Conservation (phyloP, 1,284 basidiomycete genomes). For the Cutaneotrichosporon daszewskae region DNA sequence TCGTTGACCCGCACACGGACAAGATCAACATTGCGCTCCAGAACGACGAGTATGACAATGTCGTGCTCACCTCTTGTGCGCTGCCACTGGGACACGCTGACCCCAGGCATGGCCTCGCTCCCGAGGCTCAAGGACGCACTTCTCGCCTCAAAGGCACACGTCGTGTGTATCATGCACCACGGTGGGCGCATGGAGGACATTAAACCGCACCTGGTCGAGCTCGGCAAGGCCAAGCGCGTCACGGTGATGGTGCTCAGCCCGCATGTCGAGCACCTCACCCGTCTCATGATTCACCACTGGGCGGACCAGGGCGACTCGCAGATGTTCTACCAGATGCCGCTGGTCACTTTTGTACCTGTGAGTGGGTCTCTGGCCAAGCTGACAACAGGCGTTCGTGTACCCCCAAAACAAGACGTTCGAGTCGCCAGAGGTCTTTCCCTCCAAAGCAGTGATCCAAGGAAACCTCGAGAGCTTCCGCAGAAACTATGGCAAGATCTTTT, state of each 20-base stretch:
- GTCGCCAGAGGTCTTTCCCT: background rate
- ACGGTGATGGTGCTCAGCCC: conserved; percentile 1
- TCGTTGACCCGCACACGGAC: background rate
- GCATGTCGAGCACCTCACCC: background rate
- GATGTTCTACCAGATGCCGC: background rate
- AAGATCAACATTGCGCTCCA: background rate
- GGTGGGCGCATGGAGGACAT: background rate
- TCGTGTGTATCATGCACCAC: conserved; percentile 13
- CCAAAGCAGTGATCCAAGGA: conserved; percentile 8
- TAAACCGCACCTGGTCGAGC: background rate
- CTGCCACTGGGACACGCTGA: no score
- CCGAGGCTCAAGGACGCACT: background rate
- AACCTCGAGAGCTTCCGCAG: conserved; percentile 7
- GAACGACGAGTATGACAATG: conserved; percentile 2
- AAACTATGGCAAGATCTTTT: conserved; percentile 8
- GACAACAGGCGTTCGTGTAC: conserved; percentile 3
- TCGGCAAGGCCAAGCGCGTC: background rate
- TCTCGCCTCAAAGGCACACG: background rate
- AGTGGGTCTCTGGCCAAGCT: background rate
- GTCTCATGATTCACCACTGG: background rate
- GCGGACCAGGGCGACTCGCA: background rate
- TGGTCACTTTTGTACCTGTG: conserved; percentile 6
- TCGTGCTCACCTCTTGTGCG: conserved; percentile 9
- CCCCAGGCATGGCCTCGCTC: conserved; percentile 2
- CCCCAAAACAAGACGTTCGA: background rate